Conservation (phyloP, 768 basidiomycete genomes). For the Flagelloscypha sp. region DNA sequence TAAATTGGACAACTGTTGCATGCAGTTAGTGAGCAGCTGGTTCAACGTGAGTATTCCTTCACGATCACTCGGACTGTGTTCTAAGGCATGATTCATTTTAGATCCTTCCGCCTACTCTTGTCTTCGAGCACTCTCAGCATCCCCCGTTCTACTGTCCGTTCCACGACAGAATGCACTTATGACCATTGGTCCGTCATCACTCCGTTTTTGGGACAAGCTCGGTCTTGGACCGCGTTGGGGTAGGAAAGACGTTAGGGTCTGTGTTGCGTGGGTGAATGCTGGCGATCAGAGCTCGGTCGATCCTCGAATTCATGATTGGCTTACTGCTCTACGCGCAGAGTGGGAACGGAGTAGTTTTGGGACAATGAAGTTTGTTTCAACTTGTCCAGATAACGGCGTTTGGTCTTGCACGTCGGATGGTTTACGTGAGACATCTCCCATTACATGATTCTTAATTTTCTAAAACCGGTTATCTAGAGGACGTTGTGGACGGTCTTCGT, state of each 20-base stretch:
- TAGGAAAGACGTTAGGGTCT: conserved; percentile 59
- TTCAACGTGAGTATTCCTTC: conserved; percentile 25
- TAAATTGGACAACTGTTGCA: conserved; percentile 62
- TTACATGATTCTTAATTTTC: no score
- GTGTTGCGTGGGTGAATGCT: conserved; percentile 60
- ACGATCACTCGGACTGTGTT: conserved; percentile 1
- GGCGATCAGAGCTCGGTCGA: no score
- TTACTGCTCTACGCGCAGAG: no score
- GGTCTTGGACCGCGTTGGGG: conserved; percentile 66
- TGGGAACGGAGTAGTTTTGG: no score
- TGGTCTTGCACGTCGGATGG: no score
- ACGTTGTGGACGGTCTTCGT: no score
- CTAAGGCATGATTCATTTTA: conserved; percentile 3
- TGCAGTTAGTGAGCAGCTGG: conserved; percentile 34
- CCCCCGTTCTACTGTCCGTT: conserved; percentile 54
- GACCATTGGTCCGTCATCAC: conserved; percentile 59
- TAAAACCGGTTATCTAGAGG: no score
- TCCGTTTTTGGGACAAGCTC: conserved; percentile 83
- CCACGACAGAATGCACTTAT: conserved; percentile 63
- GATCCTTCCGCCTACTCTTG: conserved; percentile 2
- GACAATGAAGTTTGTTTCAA: no score
- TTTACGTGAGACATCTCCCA: no score
- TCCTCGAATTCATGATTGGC: no score
- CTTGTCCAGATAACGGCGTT: no score
- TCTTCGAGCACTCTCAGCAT: conserved; percentile 26